Conservation (phyloP, 345 rosid species). For the Bretschneidera sinensis region DNA sequence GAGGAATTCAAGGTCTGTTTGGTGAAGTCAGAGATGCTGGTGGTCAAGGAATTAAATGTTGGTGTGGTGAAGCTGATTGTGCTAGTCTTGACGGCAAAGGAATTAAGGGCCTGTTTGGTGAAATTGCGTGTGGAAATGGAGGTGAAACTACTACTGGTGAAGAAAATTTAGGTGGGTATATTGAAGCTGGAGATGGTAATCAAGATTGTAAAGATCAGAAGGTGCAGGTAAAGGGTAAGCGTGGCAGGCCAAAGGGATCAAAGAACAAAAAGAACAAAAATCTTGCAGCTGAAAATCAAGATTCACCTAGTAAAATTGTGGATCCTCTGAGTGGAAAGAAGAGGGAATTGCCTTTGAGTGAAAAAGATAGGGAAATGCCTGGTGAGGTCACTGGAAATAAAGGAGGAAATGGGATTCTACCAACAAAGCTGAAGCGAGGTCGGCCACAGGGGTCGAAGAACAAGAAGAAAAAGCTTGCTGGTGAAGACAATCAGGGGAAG, state of each 20-base stretch:
- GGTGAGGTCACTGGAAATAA: background rate
- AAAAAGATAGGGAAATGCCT: conserved; percentile 1
- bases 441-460: too few relatives aligned
- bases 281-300: conserved; percentile 12
- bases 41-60: conserved; percentile 12
- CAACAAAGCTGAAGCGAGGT: conserved; percentile 3
- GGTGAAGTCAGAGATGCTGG: conserved; percentile 6
- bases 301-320: background rate
- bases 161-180: background rate
- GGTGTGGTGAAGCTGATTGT: conserved; percentile 13
- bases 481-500: conserved; percentile 3
- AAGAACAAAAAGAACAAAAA: conserved; percentile 15
- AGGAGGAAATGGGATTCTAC: background rate
- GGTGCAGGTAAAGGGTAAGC: conserved; percentile 2
- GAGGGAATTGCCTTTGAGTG: too few relatives aligned
- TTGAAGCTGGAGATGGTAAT: background rate
- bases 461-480: conserved; percentile 5
- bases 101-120: conserved; percentile 9
- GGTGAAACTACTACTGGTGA: conserved; percentile 1
- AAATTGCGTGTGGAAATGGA: background rate
- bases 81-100: conserved; percentile 11
- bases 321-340: too few relatives aligned
- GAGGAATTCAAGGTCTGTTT: conserved; percentile 11
- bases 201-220: too few relatives aligned
- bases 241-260: conserved; percentile 18